Evolutionary conservation across 179 eudicot species (phyloP).

Genomic region (Silene noctiflora): DNA sequence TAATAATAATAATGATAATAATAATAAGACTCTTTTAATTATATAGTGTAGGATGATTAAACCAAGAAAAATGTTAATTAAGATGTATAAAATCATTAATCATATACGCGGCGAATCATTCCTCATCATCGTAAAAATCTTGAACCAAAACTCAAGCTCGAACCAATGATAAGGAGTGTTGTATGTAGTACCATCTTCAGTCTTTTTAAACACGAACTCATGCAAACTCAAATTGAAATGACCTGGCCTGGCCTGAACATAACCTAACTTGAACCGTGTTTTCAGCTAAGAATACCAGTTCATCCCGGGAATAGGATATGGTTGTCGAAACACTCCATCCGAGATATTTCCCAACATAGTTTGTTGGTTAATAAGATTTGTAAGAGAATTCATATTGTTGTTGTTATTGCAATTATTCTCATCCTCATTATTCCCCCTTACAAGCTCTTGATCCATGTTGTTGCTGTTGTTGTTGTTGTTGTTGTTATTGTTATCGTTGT

Average conservation of each 20-base stretch:
- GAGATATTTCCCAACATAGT: conserved; percentile 37
- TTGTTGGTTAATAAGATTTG: conserved; percentile 38
- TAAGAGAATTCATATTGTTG: conserved; percentile 25
- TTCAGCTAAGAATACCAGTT: conserved; percentile 43
- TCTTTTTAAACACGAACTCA: not conserved
- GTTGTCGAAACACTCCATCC: conserved; percentile 40
- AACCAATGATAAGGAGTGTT: not conserved
- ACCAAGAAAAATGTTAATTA: not conserved
- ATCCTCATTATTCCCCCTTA: conserved; percentile 15
- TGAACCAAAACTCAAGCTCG: not conserved
- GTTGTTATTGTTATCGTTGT: not conserved
- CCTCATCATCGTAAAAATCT: conserved; percentile 10
- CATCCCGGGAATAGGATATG: conserved; percentile 32
- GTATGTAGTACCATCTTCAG: not conserved
- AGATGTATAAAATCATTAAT: not conserved
- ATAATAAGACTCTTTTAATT: not conserved
- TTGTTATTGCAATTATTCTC: conserved; percentile 16
- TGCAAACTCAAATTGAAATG: not conserved
- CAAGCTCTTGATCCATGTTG: conserved; percentile 10
- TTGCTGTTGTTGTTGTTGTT: not conserved
- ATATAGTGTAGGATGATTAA: conserved; percentile 10
- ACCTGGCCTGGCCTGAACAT: not conserved
- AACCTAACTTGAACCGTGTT: not conserved
- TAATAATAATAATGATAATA: too few species aligned
- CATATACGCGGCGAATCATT: not conserved